Evolutionary conservation across 495 filamentous ascomycete species (phyloP).

Genomic region (Letharia lupina): DNA sequence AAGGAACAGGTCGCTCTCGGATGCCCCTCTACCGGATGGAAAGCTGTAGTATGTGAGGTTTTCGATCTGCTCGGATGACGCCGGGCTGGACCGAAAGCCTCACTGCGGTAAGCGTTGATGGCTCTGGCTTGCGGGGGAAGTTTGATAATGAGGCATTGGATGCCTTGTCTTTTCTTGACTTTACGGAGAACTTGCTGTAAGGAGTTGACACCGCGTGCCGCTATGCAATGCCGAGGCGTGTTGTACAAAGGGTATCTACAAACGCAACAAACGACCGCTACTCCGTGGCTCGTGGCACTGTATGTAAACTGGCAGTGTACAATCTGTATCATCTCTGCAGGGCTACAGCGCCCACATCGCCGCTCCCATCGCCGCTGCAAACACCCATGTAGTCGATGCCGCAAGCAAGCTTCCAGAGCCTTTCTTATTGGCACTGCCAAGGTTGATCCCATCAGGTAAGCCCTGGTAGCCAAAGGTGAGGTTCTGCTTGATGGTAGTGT

Average conservation of each 20-base stretch:
- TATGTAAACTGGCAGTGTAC: background rate
- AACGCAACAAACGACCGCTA: background rate
- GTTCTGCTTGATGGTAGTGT: slow-evolving; percentile 53
- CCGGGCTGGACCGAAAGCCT: too few species aligned
- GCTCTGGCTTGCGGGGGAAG: background rate
- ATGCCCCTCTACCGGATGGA: too few species aligned
- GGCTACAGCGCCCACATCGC: slow-evolving; percentile 11
- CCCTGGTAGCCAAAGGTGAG: slow-evolving; percentile 63
- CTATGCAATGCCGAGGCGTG: background rate
- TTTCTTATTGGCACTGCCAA: slow-evolving; percentile 12
- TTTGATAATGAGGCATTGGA: background rate
- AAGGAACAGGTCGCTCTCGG: too few species aligned
- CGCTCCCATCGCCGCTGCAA: slow-evolving; percentile 11
- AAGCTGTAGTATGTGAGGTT: too few species aligned
- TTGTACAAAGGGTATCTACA: background rate
- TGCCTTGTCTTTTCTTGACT: background rate
- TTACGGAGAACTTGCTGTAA: background rate
- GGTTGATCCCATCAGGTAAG: slow-evolving; percentile 36
- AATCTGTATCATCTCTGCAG: background rate
- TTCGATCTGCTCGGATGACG: too few species aligned
- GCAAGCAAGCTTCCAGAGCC: slow-evolving; percentile 8
- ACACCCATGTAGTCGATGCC: slow-evolving; percentile 9
- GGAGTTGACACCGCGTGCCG: background rate
- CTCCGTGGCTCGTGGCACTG: background rate
- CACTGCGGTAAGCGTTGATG: background rate